Evolutionary conservation across 352 stramenopile genomes (phyloP), one percentile per base, ranked within the genome.

Genomic region (Phytophthora brassicae): DNA sequence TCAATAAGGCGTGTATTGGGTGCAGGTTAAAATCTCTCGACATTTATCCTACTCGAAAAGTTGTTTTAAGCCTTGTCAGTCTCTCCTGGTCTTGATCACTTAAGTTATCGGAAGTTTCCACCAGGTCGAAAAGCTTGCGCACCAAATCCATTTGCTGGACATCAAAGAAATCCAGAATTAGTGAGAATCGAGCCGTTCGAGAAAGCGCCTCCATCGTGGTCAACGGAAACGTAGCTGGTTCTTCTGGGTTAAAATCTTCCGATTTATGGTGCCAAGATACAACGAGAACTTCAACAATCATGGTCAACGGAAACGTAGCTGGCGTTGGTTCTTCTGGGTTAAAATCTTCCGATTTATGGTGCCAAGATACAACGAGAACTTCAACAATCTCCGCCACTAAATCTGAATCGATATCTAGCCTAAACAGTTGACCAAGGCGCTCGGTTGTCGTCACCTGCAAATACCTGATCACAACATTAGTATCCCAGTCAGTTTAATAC

Each of bases 101-200:
- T 39, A 54, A 20, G 24, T 56, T 26, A 20, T 36, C 42, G 0
- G 28, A 26, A 16, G 12, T 24, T 35, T 61, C 50, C n/a, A 73
- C 36, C 24, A 70, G 20, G 2, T 52, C 26, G 17, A 75, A 73
- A 19, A 78, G 39, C 2, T 77, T 51, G 4, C 68, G 63, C 4
- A 90, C 35, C 28, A 63, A 76, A 36, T 87, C 74, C 9, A 65
- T 57, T 52, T 95, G 81, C 35, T 84, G 81, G 41, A 83, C 84
- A 52, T 89, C 80, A 8, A 92, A 68, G 49, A 95, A 94, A 13
- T 87, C 72, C 0, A 92, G 50, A 26, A 81, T 81, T 19, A 95
- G 68, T 20, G 71, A 64, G 47, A 94, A 85, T 13, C 86, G 72
- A 24, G 51, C 45, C 3, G 75, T 91, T 46, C 57, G 65, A 0